Base-by-base conservation (phyloP, 331 rosid genomes). In the Spiraea crenata region DNA sequence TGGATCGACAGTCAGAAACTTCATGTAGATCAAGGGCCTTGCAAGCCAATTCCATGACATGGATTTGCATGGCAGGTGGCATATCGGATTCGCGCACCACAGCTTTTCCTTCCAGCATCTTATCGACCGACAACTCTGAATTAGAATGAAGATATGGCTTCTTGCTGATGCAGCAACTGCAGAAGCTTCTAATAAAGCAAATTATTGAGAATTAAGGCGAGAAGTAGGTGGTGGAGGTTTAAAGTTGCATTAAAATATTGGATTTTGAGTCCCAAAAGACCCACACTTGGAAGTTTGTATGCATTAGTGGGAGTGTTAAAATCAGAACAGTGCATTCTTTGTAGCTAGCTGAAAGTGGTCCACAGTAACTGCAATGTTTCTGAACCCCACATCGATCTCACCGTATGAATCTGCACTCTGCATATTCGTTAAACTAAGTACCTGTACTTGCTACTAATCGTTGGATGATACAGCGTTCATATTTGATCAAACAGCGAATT, bases 61-160 rank as follows among this genome's bases (percentile, higher is more conserved):
- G 82, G 67, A 51, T 79, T 81, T 85, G 89, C 85, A 82, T 76
- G 59, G 17, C 62, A 55, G 79, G 75, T 40, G 87, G 68, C 92
- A 86, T 86, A 67, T 91, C 92, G 25, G 87, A 81, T 76, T 86
- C 89, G 31, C 80, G 81, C 79, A 86, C 84, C 74, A 80, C 87
- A 16, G 78, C 89, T 80, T 86, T 91, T 76, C 89, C 92, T 74
- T 91, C 91, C 84, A 86, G 69, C 92, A 88, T 91, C 74, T 85
- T 81, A 45, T 45, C 49, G 3, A 9, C n/a, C 41, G 55, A 34
- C 47, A 54, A 62, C 44, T 20, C 12, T 34, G 40, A 57, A 74
- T n/a, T 1, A 10, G 19, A 15, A 17, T 31, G 31, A 65, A 35
- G 17, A 44, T 31, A 16, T 14, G 31, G 14, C 31, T 61, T 35